These are phyloP conservation scores for Metarhizium humberi DNA, from an alignment of 2,329 filamentous ascomycete genomes.

Conservation along the genomic window DNA sequence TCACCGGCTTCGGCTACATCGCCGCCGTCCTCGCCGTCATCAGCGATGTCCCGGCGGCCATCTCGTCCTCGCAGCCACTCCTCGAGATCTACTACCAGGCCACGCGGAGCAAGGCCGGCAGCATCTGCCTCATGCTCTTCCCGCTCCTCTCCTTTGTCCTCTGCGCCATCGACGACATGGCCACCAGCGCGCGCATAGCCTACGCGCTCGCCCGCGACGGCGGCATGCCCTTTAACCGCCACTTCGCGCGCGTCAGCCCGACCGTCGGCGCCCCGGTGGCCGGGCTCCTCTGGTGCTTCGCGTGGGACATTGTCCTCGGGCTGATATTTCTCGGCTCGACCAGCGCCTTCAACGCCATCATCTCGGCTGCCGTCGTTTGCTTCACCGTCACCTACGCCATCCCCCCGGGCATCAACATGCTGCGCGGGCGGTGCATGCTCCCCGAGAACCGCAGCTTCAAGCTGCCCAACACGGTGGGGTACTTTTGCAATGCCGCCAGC, in stretches of 20 bases:
- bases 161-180: constrained; percentile 54
- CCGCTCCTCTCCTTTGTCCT: constrained; percentile 56
- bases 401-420: constrained; percentile 58
- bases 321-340: constrained; percentile 60
- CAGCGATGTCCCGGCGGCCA: constrained; percentile 46
- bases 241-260: constrained; percentile 53
- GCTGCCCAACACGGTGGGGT: constrained; percentile 23
- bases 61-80: constrained; percentile 43
- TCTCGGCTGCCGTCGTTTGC: constrained; percentile 62
- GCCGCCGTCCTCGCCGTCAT: constrained; percentile 54
- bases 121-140: constrained; percentile 57
- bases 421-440: constrained; percentile 56
- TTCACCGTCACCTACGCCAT: constrained; percentile 67
- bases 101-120: constrained; percentile 50
- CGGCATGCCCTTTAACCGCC: constrained; percentile 50
- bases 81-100: constrained; percentile 55
- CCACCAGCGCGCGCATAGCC: constrained; percentile 54
- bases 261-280: constrained; percentile 57
- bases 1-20: constrained; percentile 53
- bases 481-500: constrained; percentile 19
- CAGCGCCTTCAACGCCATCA: constrained; percentile 63
- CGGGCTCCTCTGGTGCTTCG: constrained; percentile 49
- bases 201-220: constrained; percentile 57
- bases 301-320: constrained; percentile 57
- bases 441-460: constrained; percentile 36